Evolutionary conservation across 2,329 filamentous ascomycete genomes (phyloP).

Genomic region (Pleomassaria siparia): DNA sequence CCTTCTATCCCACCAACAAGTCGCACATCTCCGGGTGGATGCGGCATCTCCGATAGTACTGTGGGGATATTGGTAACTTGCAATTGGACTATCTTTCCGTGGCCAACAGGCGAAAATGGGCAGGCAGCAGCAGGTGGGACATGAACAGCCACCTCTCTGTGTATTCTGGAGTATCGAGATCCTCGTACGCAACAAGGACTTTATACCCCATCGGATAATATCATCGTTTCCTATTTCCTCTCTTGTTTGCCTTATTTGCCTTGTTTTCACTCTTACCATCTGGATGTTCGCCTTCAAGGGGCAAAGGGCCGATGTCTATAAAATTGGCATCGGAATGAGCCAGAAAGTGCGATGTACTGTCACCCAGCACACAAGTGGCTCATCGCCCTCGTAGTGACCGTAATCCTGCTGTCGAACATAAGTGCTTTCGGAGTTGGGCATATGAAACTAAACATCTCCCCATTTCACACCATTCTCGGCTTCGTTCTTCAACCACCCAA

Average conservation of each 20-base stretch:
- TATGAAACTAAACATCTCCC: conserved; percentile 2
- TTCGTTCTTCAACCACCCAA: conserved; percentile 7
- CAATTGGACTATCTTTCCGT: background rate
- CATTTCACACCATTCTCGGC: background rate
- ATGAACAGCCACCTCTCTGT: background rate
- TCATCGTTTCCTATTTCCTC: no score
- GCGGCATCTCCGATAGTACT: background rate
- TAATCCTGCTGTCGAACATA: background rate
- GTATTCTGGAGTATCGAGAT: no score
- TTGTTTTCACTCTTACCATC: no score
- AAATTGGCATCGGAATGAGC: no score
- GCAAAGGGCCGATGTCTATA: no score
- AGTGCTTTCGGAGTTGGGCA: conserved; percentile 1
- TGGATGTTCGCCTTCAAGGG: no score
- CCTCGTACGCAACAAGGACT: no score
- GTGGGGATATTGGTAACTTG: background rate
- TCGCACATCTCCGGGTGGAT: background rate
- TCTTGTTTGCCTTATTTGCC: no score
- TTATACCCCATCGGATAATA: no score
- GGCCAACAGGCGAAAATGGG: background rate
- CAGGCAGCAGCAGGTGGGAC: background rate
- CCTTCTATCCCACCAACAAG: background rate
- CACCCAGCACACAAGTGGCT: no score
- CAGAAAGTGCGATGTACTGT: background rate
- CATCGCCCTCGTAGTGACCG: background rate